A percentile compares a stretch with the other conserved stretches of the same genome.
Conservation (phyloP, 345 rosid species). For the Arabidopsis suecica region DNA sequence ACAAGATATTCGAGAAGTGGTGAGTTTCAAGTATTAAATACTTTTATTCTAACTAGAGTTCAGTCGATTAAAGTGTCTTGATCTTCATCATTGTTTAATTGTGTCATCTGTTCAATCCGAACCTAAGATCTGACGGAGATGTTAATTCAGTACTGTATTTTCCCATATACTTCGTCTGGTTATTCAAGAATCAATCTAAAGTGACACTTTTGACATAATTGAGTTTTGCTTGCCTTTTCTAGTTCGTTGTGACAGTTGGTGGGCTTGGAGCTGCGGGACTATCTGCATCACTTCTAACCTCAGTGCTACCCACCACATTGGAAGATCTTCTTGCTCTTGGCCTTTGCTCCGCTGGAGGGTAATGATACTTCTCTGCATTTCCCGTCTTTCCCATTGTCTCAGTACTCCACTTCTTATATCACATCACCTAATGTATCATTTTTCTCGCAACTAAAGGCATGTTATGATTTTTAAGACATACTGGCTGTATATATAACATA, state of each 20-base stretch:
- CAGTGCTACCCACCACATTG: constrained; percentile 77
- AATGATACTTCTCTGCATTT: constrained; percentile 27
- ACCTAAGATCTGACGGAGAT: background rate
- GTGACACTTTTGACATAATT: background rate
- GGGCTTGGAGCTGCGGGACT: constrained; percentile 94
- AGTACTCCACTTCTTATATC: constrained; percentile 11
- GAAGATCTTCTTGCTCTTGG: constrained; percentile 97
- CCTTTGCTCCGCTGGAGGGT: constrained; percentile 99
- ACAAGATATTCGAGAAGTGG: constrained; percentile 80
- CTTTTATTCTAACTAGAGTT: background rate
- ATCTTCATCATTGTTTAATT: background rate
- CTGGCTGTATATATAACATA: constrained; percentile 20
- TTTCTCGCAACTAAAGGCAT: constrained; percentile 11
- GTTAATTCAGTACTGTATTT: background rate
- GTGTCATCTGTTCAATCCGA: constrained; percentile 7
- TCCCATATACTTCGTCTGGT: constrained; percentile 8
- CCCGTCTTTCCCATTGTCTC: constrained; percentile 8
- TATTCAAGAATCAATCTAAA: constrained; percentile 1
- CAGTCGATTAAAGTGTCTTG: background rate
- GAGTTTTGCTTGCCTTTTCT: constrained; percentile 32
- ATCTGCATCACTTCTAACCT: constrained; percentile 89
- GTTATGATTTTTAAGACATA: constrained; percentile 12
- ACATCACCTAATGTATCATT: background rate
- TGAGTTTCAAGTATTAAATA: constrained; percentile 47
- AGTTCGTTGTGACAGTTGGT: constrained; percentile 86